Base-by-base conservation (phyloP, 1,139 yeast genomes). In the Petasospora rhodanensis region DNA sequence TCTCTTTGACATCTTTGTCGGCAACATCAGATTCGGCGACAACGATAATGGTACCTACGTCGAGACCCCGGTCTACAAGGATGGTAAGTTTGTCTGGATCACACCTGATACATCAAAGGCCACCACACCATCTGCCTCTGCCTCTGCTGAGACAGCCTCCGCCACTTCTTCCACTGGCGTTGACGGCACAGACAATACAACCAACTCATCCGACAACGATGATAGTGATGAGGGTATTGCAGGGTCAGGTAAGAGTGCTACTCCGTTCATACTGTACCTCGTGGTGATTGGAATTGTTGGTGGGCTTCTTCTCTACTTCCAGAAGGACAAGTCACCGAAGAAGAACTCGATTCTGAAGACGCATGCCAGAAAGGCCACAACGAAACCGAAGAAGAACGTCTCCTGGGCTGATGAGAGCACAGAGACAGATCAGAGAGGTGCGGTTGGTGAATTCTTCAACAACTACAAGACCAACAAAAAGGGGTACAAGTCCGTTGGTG, bases 1-100 rank as follows among this genome's bases (percentile, higher is more conserved):
- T 19, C 63, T 91, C 31, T 61, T 81, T 26, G 89, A 81, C 50
- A 54, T 63, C 10, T 41, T 53, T 30, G 46, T 45, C 15, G 46
- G 50, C 7, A 45, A 46, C 19, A 46, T 38, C 30, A 42, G 45
- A 19, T 12, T 38, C 6, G 19, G 36, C 18, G 41, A 42, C 19
- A 38, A 40, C 18, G 42, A 41, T 5, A 39, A 44, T 8, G 32
- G 32, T 4, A 25, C 25, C 3, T 19, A 13, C 14, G 28, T 50
- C 6, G 51, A 47, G 29, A 50, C 55, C 1, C 55, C 55, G 12
- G 29, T 43, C 4, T 49, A 50, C 28, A 31, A 27, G 14, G 35
- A 41, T 11, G 38, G 32, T 8, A 13, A 26, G 6, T 26, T 41
- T 7, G 31, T 40, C 7, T 41, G 45, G 27, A 35, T 21, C n/a